phyloP scores from a whole-genome alignment of 192 early-diverging fungal genomes.

The Linnemannia exigua region DNA sequence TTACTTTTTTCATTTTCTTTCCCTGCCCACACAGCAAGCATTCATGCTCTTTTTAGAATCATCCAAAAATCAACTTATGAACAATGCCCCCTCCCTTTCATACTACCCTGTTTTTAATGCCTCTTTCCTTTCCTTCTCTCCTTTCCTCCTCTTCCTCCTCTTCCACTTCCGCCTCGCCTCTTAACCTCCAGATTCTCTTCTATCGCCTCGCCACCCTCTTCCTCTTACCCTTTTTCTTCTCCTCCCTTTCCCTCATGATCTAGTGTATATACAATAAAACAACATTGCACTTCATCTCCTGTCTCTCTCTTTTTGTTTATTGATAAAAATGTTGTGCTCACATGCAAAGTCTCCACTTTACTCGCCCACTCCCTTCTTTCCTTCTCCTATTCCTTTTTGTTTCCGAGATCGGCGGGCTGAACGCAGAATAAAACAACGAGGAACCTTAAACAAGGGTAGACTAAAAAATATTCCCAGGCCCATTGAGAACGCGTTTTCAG shows the following conservation, averaged over 20 bases:
- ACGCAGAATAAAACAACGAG: not conserved
- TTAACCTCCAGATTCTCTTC: too few relatives aligned
- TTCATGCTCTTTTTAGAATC: not conserved
- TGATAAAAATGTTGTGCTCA: not conserved
- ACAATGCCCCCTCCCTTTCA: not conserved
- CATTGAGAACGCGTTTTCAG: conserved; percentile 43
- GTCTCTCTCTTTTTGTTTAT: not conserved
- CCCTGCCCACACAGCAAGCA: not conserved
- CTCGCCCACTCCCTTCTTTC: not conserved
- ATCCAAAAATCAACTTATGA: not conserved
- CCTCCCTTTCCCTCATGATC: not conserved
- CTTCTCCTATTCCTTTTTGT: not conserved
- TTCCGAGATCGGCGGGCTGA: not conserved
- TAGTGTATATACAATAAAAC: not conserved
- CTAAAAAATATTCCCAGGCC: conserved; percentile 13
- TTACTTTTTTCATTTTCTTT: not conserved
- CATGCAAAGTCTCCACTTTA: not conserved
- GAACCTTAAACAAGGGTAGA: not conserved
- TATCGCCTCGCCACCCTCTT: not conserved
- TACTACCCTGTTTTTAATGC: not conserved
- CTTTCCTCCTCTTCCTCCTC: not conserved
- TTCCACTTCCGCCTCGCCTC: too few relatives aligned
- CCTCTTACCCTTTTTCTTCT: not conserved
- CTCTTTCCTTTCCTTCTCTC: not conserved
- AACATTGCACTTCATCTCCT: not conserved